Percentiles rank a stretch among this genome's conserved stretches.
Conservation (phyloP, 164 flowering plant species). For the Warburgia ugandensis region DNA sequence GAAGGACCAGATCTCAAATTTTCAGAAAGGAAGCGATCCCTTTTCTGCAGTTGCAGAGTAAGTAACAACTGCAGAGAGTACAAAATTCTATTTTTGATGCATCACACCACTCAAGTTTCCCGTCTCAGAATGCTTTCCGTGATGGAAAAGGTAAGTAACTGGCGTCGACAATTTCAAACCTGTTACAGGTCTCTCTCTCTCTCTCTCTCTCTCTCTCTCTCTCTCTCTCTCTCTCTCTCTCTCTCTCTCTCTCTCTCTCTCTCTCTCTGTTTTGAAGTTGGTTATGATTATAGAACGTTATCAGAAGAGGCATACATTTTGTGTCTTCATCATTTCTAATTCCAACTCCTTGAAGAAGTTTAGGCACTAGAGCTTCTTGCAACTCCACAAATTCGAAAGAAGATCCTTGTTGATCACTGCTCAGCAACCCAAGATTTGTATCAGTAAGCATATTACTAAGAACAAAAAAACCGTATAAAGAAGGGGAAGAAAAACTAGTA, state of each 20-base stretch:
- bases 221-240: conserved; percentile 19
- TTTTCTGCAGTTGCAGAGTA: conserved; percentile 38
- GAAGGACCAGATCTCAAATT: conserved; percentile 16
- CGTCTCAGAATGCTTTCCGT: conserved; percentile 52
- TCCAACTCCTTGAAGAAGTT: conserved; percentile 53
- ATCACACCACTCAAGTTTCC: conserved; percentile 55
- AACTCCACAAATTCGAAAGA: conserved; percentile 90
- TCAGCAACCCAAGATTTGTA: conserved; percentile 10
- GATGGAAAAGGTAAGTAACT: conserved; percentile 43
- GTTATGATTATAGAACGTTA: conserved; percentile 43
- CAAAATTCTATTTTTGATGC: conserved; percentile 48
- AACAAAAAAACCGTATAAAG: not conserved
- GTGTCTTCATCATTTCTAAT: conserved; percentile 60
- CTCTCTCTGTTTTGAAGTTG: conserved; percentile 16
- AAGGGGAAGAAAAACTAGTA: conserved; percentile 2
- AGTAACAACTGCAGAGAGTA: conserved; percentile 32
- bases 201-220: conserved; percentile 23
- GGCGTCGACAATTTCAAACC: conserved; percentile 38
- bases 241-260: conserved; percentile 22
- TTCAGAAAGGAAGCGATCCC: conserved; percentile 21
- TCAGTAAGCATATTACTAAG: conserved; percentile 8
- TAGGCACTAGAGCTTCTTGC: conserved; percentile 71
- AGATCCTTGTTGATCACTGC: conserved; percentile 71
- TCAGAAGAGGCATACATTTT: conserved; percentile 39
- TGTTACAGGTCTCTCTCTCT: conserved; percentile 20